phyloP scores from a whole-genome alignment of 306 rosid genomes.

The Lathyrus aphaca region DNA sequence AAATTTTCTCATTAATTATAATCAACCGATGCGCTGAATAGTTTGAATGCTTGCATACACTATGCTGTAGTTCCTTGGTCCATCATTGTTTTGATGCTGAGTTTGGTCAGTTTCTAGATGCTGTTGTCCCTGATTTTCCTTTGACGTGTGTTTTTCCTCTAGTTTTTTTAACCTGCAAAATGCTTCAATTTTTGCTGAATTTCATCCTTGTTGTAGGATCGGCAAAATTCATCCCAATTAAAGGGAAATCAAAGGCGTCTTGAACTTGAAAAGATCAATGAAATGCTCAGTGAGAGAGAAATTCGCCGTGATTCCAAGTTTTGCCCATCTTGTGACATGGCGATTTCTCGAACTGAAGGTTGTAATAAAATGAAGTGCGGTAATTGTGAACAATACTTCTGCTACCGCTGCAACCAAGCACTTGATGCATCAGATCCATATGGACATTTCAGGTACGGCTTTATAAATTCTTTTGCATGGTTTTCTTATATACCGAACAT shows the following conservation, averaged over 20 bases:
- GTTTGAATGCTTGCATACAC: conserved; percentile 27
- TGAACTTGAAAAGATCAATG: conserved; percentile 79
- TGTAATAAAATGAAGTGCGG: conserved; percentile 91
- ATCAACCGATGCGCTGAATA: background rate
- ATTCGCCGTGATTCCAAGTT: conserved; percentile 77
- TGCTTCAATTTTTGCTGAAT: conserved; percentile 23
- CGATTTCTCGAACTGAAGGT: conserved; percentile 79
- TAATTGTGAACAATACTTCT: conserved; percentile 79
- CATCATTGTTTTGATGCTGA: conserved; percentile 2
- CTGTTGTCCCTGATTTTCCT: background rate
- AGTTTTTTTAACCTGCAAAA: conserved; percentile 1
- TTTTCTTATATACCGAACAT: conserved; percentile 25
- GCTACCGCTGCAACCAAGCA: conserved; percentile 79
- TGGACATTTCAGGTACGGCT: conserved; percentile 68
- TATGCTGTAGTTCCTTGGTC: conserved; percentile 7
- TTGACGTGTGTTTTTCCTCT: background rate
- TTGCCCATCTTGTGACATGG: conserved; percentile 86
- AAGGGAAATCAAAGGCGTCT: conserved; percentile 56
- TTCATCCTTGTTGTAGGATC: conserved; percentile 58
- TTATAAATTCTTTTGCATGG: conserved; percentile 32
- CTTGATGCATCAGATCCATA: conserved; percentile 70
- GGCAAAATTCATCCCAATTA: conserved; percentile 68
- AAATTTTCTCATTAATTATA: background rate
- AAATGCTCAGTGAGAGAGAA: conserved; percentile 73
- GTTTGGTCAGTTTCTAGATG: conserved; percentile 17